phyloP scores from a whole-genome alignment of 257 asterid genomes.

The Nicotiana sylvestris region DNA sequence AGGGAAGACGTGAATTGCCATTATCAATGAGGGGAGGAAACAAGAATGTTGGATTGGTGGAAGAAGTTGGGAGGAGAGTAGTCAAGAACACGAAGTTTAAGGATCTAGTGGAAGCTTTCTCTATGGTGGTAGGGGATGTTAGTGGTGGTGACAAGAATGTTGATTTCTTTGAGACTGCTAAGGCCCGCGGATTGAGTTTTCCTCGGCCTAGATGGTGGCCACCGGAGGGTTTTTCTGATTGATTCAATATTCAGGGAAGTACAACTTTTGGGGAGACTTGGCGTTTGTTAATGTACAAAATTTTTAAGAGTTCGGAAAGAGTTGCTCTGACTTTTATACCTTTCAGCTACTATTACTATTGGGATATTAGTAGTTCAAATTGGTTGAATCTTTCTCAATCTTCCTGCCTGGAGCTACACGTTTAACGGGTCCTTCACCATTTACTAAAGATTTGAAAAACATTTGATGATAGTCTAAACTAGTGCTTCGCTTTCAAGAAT shows the following conservation, averaged over 20 bases:
- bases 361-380: not conserved
- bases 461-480: not conserved
- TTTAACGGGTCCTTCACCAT: not conserved
- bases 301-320: not conserved
- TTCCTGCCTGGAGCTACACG: not conserved
- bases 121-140: constrained; percentile 5
- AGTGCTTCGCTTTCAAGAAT: not conserved
- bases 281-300: not conserved
- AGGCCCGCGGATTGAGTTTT: constrained; percentile 32
- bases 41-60: constrained; percentile 9
- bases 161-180: constrained; percentile 30
- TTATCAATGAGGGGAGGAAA: constrained; percentile 20
- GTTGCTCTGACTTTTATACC: not conserved
- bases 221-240: constrained; percentile 16
- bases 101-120: constrained; percentile 9
- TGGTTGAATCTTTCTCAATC: not conserved
- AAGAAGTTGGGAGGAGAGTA: not conserved
- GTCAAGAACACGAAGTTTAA: not conserved
- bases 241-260: not conserved
- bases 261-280: not conserved
- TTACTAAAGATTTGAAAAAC: not conserved
- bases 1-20: constrained; percentile 29
- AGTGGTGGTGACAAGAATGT: constrained; percentile 12
- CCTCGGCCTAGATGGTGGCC: constrained; percentile 46
- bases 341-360: not conserved